phyloP scores from a whole-genome alignment of 1,139 yeast species.

The Geotrichum candidum region DNA sequence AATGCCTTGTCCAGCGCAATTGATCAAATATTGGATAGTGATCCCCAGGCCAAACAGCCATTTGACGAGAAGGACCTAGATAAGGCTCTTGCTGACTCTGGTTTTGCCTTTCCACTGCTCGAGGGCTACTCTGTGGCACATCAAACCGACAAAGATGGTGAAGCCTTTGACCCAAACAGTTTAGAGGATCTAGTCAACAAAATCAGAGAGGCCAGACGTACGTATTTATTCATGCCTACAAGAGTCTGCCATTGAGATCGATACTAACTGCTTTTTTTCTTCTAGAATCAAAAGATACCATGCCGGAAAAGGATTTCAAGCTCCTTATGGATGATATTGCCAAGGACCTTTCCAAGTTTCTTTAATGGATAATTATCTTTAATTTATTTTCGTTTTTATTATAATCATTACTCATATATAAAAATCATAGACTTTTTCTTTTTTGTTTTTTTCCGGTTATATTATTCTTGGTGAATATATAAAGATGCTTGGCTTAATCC shows the following conservation, averaged over 20 bases:
- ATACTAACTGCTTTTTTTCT: neutral
- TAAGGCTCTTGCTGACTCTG: constrained; percentile 6
- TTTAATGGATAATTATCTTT: neutral
- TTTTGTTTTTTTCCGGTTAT: neutral
- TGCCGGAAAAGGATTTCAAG: constrained; percentile 26
- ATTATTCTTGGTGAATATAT: neutral
- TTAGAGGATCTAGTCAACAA: constrained; percentile 26
- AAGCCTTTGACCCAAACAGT: constrained; percentile 24
- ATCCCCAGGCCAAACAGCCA: constrained; percentile 1
- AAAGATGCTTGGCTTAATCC: neutral
- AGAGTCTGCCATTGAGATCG: neutral
- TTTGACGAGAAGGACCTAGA: constrained; percentile 11
- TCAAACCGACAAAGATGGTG: constrained; percentile 12
- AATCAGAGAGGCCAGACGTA: constrained; percentile 24
- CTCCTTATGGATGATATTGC: constrained; percentile 28
- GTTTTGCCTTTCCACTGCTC: constrained; percentile 12
- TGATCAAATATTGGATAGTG: constrained; percentile 9
- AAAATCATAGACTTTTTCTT: neutral
- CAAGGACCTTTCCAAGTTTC: constrained; percentile 13
- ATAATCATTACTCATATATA: neutral
- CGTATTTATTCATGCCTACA: constrained; percentile 5
- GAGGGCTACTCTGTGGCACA: constrained; percentile 16
- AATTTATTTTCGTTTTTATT: neutral
- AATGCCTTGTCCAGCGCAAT: constrained; percentile 13
- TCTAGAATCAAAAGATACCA: constrained; percentile 14